Base-by-base conservation (phyloP, 1,139 yeast species). In the Geotrichum klebahnii region DNA sequence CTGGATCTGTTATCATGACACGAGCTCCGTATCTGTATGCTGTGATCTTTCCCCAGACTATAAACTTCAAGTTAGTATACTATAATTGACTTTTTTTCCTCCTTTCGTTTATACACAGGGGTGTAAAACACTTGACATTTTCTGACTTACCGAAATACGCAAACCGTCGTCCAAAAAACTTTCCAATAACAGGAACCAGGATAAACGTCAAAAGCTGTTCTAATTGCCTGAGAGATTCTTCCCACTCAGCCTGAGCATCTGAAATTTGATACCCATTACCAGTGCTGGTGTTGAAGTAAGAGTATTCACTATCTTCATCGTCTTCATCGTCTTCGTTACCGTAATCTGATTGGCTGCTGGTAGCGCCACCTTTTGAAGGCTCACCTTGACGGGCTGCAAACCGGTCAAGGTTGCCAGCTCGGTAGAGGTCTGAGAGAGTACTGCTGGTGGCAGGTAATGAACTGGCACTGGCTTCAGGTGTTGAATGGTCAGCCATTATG, bases 231-330 rank as follows among this genome's bases (percentile, higher is more conserved):
- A 85, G 61, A 45, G 86, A 82, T 60, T 83, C 90, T 50, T 85
- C 92, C 94, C 94, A 85, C 59, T 85, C 89, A 56, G 78, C 76
- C 62, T 84, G 89, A 0, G 88, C 86, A 47, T 72, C 75, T 10
- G 55, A 53, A 8, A 43, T 40, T 12, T 28, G 32, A 17, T 22
- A 23, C 17, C 46, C 37, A 17, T 36, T n/a, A n/a, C n/a, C n/a
- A n/a, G n/a, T n/a, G n/a, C n/a, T n/a, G n/a, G n/a, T n/a, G n/a
- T n/a, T n/a, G n/a, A n/a, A n/a, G n/a, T n/a, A n/a, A n/a, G n/a
- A 14, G 20, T 33, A 23, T 8, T 35, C 47, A 23, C 14, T 16
- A n/a, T 38, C 42, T 2, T 35, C 33, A 26, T 44, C 48, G 2
- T n/a, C 17, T 1, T 35, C 35, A 24, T 38, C 5, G n/a, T 37